phyloP scores from a whole-genome alignment of 768 basidiomycete genomes.

The Boletus sensibilis region DNA sequence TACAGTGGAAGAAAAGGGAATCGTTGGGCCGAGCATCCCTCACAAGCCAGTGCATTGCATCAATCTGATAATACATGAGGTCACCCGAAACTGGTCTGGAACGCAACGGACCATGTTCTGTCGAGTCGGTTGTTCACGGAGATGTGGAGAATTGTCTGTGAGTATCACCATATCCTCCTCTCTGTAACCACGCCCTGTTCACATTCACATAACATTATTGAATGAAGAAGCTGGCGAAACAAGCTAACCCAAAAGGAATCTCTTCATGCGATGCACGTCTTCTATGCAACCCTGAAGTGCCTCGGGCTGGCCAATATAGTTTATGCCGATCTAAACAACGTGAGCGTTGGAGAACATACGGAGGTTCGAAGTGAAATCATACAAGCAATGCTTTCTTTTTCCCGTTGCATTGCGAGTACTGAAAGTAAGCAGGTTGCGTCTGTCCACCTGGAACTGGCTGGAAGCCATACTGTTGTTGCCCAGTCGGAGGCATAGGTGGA shows the following conservation, averaged over 20 bases:
- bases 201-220: not conserved
- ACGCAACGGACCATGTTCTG: conserved; percentile 68
- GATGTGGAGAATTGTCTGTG: conserved; percentile 69
- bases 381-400: conserved; percentile 88
- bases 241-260: conserved; percentile 70
- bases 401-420: conserved; percentile 88
- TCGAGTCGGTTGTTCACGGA: conserved; percentile 67
- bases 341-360: not conserved
- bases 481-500: conserved; percentile 53
- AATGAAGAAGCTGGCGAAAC: not conserved
- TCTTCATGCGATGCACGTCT: conserved; percentile 77
- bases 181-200: conserved; percentile 51
- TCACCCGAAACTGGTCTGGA: not conserved
- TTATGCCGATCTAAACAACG: conserved; percentile 73
- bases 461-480: conserved; percentile 63
- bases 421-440: conserved; percentile 64
- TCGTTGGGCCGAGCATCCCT: conserved; percentile 75
- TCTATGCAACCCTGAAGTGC: conserved; percentile 87
- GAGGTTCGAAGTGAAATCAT: conserved; percentile 27
- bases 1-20: conserved; percentile 89
- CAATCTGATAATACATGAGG: conserved; percentile 40
- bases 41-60: conserved; percentile 94
- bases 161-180: conserved; percentile 82
- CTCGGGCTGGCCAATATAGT: conserved; percentile 70
- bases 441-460: conserved; percentile 49